Evolutionary conservation across 768 basidiomycete species (phyloP).

Genomic region (Hydnomerulius pinastri): DNA sequence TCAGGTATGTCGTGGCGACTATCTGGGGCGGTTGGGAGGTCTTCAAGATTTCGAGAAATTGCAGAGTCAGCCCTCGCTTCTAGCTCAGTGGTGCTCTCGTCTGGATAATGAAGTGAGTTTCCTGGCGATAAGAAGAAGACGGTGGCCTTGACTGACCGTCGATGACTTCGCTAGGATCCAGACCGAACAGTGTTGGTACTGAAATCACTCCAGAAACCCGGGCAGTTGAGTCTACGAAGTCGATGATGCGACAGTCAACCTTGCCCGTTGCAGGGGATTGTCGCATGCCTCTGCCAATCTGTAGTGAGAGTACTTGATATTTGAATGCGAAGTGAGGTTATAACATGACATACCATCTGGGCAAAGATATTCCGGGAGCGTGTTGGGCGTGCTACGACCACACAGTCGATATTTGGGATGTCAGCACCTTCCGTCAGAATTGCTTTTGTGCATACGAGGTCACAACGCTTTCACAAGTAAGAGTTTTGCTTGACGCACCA

Average conservation of each 20-base stretch:
- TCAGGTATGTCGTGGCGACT: conserved; percentile 44
- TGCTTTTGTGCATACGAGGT: conserved; percentile 37
- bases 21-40: conserved; percentile 14
- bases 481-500: conserved; percentile 46
- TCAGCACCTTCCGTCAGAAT: conserved; percentile 94
- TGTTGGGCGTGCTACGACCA: conserved; percentile 86
- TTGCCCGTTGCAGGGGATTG: conserved; percentile 82
- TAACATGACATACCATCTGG: conserved; percentile 70
- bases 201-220: conserved; percentile 74
- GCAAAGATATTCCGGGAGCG: conserved; percentile 86
- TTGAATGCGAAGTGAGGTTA: not conserved
- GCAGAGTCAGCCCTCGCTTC: conserved; percentile 41
- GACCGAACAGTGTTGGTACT: conserved; percentile 81
- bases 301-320: not conserved
- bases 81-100: conserved; percentile 51
- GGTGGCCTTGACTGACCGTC: conserved; percentile 47
- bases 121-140: not conserved
- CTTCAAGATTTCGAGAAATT: conserved; percentile 2
- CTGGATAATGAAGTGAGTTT: conserved; percentile 32
- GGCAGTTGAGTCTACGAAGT: conserved; percentile 79
- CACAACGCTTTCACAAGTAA: not conserved
- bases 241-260: conserved; percentile 82
- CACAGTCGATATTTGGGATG: conserved; percentile 92
- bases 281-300: conserved; percentile 94
- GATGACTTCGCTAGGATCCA: conserved; percentile 67